Conservation (phyloP, 352 stramenopile species). For the Phytophthora brassicae region DNA sequence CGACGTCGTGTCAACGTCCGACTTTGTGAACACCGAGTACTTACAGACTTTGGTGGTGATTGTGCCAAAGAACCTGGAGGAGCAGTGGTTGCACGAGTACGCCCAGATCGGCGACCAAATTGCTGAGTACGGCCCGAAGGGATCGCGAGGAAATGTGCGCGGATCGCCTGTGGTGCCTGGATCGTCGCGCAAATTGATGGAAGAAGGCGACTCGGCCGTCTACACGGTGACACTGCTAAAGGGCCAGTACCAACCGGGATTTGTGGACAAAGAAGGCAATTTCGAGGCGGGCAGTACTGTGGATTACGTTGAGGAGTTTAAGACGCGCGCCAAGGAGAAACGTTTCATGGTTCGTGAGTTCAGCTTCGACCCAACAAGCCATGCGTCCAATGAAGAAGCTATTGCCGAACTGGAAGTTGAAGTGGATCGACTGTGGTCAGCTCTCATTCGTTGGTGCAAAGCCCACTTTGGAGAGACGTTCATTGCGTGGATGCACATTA, state of each 20-base stretch:
- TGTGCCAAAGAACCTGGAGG: conserved; percentile 91
- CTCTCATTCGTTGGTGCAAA: conserved; percentile 97
- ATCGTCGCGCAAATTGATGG: conserved; percentile 87
- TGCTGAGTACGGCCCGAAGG: conserved; percentile 89
- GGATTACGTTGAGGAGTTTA: conserved; percentile 95
- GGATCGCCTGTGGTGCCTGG: conserved; percentile 96
- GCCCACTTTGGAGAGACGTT: conserved; percentile 98
- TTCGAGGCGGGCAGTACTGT: conserved; percentile 92
- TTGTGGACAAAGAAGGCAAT: conserved; percentile 86
- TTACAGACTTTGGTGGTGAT: conserved; percentile 96
- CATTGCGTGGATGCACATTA: conserved; percentile 98
- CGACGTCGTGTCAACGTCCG: conserved; percentile 83
- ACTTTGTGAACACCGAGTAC: conserved; percentile 97
- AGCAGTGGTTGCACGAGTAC: conserved; percentile 89
- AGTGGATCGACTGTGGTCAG: conserved; percentile 93
- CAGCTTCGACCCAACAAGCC: conserved; percentile 88
- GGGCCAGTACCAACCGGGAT: conserved; percentile 89
- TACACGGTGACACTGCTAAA: conserved; percentile 97
- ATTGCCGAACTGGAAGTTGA: conserved; percentile 86
- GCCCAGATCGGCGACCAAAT: conserved; percentile 88
- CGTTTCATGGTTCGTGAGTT: conserved; percentile 93
- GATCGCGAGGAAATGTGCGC: conserved; percentile 89
- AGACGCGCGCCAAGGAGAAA: conserved; percentile 93
- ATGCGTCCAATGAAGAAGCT: conserved; percentile 88
- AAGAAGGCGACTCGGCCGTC: conserved; percentile 92